Percentiles rank a stretch among this genome's conserved stretches.
Conservation (phyloP, 1,284 basidiomycete species). For the Hypsizygus ulmarius region DNA sequence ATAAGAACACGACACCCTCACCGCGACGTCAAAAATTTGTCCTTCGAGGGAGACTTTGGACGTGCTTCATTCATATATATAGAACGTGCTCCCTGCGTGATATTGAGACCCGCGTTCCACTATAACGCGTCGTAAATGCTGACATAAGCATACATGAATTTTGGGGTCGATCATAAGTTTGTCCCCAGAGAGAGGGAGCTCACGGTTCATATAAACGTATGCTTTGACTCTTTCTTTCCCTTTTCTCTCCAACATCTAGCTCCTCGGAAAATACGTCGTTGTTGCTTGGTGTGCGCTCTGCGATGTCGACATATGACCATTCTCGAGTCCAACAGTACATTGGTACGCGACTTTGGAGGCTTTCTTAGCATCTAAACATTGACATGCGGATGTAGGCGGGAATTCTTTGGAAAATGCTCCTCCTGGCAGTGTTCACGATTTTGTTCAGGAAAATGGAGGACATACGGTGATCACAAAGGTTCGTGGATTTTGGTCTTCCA, state of each 20-base stretch:
- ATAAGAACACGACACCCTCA: no score
- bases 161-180: slow-evolving; percentile 40
- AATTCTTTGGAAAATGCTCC: slow-evolving; percentile 87
- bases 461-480: slow-evolving; percentile 99
- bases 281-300: slow-evolving; percentile 14
- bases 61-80: no score
- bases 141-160: slow-evolving; percentile 38
- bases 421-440: slow-evolving; percentile 81
- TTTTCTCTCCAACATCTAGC: slow-evolving; percentile 10
- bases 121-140: slow-evolving; percentile 17
- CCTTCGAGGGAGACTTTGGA: no score
- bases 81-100: no score
- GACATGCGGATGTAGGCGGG: slow-evolving; percentile 61
- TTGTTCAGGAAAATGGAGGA: slow-evolving; percentile 89
- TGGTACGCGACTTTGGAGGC: slow-evolving; percentile 42
- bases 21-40: no score
- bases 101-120: no score
- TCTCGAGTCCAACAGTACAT: slow-evolving; percentile 85
- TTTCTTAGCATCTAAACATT: slow-evolving; percentile 10
- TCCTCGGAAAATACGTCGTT: slow-evolving; percentile 14
- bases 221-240: slow-evolving; percentile 4
- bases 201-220: slow-evolving; percentile 16
- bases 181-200: slow-evolving; percentile 32
- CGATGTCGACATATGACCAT: slow-evolving; percentile 73
- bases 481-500: slow-evolving; percentile 20